A percentile compares a stretch with the other conserved stretches of the same genome.
Conservation (phyloP, 2,329 filamentous ascomycete species). For the Cercospora sp. region DNA sequence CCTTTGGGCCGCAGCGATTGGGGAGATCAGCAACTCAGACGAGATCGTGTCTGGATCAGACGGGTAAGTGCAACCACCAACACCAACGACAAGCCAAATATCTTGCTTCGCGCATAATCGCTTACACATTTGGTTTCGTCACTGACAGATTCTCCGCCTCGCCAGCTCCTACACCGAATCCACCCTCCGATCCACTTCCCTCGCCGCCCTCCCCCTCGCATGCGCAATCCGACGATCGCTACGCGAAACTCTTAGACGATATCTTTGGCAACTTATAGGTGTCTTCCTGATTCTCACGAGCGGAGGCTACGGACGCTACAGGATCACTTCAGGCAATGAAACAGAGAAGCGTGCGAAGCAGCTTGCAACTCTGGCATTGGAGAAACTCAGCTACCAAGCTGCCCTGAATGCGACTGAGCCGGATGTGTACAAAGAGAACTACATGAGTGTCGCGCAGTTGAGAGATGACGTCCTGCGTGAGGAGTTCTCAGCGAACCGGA, state of each 20-base stretch:
- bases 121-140: conserved; percentile 28
- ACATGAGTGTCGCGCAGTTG: conserved; percentile 83
- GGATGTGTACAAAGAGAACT: conserved; percentile 68
- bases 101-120: conserved; percentile 8
- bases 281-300: conserved; percentile 53
- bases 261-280: conserved; percentile 81
- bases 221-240: conserved; percentile 78
- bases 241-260: conserved; percentile 77
- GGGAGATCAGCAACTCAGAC: conserved; percentile 65
- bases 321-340: conserved; percentile 62
- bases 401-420: conserved; percentile 68
- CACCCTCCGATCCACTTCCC: conserved; percentile 78
- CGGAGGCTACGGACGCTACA: conserved; percentile 62
- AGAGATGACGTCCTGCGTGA: conserved; percentile 85
- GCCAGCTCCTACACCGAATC: conserved; percentile 54
- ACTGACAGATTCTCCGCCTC: conserved; percentile 85
- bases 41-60: conserved; percentile 59
- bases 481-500: conserved; percentile 72
- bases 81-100: conserved; percentile 3
- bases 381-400: conserved; percentile 79
- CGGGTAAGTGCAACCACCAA: conserved; percentile 54
- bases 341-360: conserved; percentile 74
- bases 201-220: conserved; percentile 84
- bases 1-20: conserved; percentile 72
- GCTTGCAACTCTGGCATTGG: conserved; percentile 80